Conservation (phyloP, 192 early-diverging fungal genomes). For the Phycomyces blakesleeanus region DNA sequence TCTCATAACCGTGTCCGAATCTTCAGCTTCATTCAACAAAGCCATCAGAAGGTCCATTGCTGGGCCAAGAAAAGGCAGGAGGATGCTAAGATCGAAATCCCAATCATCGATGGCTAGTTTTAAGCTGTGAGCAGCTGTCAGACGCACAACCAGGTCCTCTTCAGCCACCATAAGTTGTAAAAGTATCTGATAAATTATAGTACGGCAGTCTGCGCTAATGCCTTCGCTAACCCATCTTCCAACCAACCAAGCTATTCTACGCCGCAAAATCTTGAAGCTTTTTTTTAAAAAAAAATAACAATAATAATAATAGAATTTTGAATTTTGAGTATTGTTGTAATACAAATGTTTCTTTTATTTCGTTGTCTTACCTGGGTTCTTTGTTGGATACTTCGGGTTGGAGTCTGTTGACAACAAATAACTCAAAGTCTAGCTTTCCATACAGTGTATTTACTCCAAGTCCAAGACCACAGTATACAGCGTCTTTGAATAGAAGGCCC, state of each 20-base stretch:
- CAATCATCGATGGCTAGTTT: constrained; percentile 75
- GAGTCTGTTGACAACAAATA: constrained; percentile 65
- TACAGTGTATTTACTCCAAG: constrained; percentile 78
- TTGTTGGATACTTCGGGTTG: constrained; percentile 51
- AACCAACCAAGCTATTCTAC: constrained; percentile 79
- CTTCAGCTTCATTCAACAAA: constrained; percentile 62
- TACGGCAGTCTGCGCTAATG: constrained; percentile 55
- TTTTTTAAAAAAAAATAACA: too few relatives aligned
- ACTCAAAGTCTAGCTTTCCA: constrained; percentile 78
- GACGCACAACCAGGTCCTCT: constrained; percentile 79
- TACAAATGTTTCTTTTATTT: background rate
- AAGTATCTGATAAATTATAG: constrained; percentile 68
- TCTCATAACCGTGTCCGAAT: constrained; percentile 72
- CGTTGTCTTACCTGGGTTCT: constrained; percentile 39
- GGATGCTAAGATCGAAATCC: constrained; percentile 75
- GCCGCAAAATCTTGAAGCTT: constrained; percentile 49
- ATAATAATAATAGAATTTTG: too few relatives aligned
- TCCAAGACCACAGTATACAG: constrained; percentile 75
- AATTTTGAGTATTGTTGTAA: background rate
- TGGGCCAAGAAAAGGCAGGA: constrained; percentile 62
- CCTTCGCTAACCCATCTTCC: constrained; percentile 86
- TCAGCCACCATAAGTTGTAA: constrained; percentile 60
- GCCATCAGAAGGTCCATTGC: constrained; percentile 53
- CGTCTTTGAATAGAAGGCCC: constrained; percentile 66
- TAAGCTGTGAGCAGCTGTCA: constrained; percentile 69